Base-by-base conservation (phyloP, 257 asterid genomes). In the Salvia hispanica region DNA sequence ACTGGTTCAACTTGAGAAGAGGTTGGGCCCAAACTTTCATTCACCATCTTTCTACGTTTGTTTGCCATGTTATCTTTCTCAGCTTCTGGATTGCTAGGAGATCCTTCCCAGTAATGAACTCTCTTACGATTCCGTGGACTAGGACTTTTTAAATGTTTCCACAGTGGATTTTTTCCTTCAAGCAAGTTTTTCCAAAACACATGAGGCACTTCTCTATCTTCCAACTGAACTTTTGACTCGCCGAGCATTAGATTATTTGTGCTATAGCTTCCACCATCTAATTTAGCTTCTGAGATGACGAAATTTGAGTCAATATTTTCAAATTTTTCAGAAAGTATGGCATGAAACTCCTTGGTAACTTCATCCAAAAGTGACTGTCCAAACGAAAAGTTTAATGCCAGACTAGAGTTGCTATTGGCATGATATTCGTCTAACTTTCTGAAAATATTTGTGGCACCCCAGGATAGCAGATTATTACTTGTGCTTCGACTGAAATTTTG, bases 401-500 rank as follows among this genome's bases (percentile, higher is more conserved):
- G 57, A 69, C 46, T 40, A 50, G 77, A 68, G 74, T 50, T 72
- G 50, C 77, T 73, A 61, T 73, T 75, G n/a, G 85, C 76, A 77
- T 83, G 94, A 76, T 78, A 86, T 71, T 86, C 88, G 12, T 88
- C 94, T 74, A 93, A 80, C 80, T 83, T 88, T 57, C 74, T 64
- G 81, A 93, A 86, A 18, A 93, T 85, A 70, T 84, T 39, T 4
- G 79, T 46, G 59, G 91, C 95, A 76, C 99, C 95, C 99, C 99
- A 93, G 72, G 80, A 81, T 51, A 93, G 97, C 59, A 88, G 78
- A 64, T 75, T 64, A 68, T 82, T 76, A 76, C 73, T 77, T 36
- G 81, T 74, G 62, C 80, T 63, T 65, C 90, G 84, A 67, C 74
- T 80, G 60, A 70, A 15, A 45, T 36, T 79, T 71, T 82, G 91